phyloP scores from a whole-genome alignment of 2,329 filamentous ascomycete genomes.

The Alternaria gansuensis region DNA sequence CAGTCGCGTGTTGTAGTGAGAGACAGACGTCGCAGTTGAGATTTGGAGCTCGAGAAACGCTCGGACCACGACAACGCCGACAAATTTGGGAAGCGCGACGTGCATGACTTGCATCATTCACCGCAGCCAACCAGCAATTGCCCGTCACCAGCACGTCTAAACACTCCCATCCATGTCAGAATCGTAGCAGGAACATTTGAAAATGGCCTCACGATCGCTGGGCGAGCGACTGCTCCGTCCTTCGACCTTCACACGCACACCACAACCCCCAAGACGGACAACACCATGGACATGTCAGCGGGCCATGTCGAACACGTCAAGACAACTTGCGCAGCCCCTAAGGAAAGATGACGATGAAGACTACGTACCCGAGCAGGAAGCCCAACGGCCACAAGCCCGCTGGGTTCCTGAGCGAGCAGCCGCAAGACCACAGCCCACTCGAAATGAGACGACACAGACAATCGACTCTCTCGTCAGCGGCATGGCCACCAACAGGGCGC shows the following conservation, averaged over 20 bases:
- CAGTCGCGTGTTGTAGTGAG: slow-evolving; percentile 24
- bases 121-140: slow-evolving; percentile 17
- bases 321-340: slow-evolving; percentile 23
- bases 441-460: slow-evolving; percentile 23
- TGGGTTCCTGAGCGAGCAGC: slow-evolving; percentile 7
- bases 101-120: slow-evolving; percentile 14
- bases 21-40: slow-evolving; percentile 22
- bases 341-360: slow-evolving; percentile 14
- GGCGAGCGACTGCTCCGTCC: slow-evolving; percentile 48
- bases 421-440: slow-evolving; percentile 8
- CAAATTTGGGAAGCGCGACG: slow-evolving; percentile 38
- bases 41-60: slow-evolving; percentile 24
- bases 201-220: slow-evolving; percentile 45
- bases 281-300: slow-evolving; percentile 28
- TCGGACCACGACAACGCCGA: slow-evolving; percentile 29
- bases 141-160: slow-evolving; percentile 1
- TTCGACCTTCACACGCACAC: slow-evolving; percentile 33
- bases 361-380: slow-evolving; percentile 6
- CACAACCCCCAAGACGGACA: slow-evolving; percentile 23
- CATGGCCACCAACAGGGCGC: slow-evolving; percentile 13
- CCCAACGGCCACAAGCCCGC: slow-evolving; percentile 7
- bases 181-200: slow-evolving; percentile 1
- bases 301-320: slow-evolving; percentile 20
- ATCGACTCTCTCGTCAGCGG: slow-evolving; percentile 41
- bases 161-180: slow-evolving; percentile 3